Evolutionary conservation across 2,329 filamentous ascomycete genomes (phyloP).

Genomic region (Ophiocordyceps polyrhachis-furcata): DNA sequence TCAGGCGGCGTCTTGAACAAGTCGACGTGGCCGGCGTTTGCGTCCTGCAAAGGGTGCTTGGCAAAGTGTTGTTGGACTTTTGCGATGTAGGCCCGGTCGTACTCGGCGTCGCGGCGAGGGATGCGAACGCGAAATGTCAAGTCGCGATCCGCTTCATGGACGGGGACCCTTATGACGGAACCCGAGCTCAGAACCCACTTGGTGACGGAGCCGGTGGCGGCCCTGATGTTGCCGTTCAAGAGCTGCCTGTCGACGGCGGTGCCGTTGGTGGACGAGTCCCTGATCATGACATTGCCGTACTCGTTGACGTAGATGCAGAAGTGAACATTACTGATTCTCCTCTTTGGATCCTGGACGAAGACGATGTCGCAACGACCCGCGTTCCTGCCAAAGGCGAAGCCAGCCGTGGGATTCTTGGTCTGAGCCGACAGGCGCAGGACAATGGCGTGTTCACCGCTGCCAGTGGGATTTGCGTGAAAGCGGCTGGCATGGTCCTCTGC

Average conservation of each 20-base stretch:
- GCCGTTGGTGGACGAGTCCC: constrained; percentile 91
- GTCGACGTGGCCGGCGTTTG: constrained; percentile 20
- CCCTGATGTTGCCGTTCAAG: constrained; percentile 28
- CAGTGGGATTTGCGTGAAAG: constrained; percentile 25
- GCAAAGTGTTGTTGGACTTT: constrained; percentile 53
- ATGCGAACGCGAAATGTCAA: constrained; percentile 75
- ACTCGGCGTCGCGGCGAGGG: constrained; percentile 50
- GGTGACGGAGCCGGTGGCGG: constrained; percentile 12
- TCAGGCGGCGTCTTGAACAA: constrained; percentile 12
- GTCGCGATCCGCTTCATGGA: constrained; percentile 33
- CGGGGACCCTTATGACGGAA: constrained; percentile 51
- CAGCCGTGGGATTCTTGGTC: constrained; percentile 47
- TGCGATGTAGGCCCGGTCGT: constrained; percentile 43
- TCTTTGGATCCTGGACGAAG: constrained; percentile 45
- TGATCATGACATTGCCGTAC: constrained; percentile 75
- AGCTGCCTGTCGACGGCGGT: constrained; percentile 64
- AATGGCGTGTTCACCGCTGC: constrained; percentile 45
- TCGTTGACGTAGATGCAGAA: constrained; percentile 85
- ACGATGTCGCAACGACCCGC: constrained; percentile 49
- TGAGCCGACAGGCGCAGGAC: constrained; percentile 62
- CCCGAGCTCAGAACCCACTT: constrained; percentile 51
- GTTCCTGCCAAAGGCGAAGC: constrained; percentile 81
- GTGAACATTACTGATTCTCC: constrained; percentile 80
- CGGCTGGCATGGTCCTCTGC: constrained; percentile 29
- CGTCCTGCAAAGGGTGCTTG: constrained; percentile 24